Evolutionary conservation across 148 eudicot species (phyloP).

Genomic region (Dianthus caryophyllus): DNA sequence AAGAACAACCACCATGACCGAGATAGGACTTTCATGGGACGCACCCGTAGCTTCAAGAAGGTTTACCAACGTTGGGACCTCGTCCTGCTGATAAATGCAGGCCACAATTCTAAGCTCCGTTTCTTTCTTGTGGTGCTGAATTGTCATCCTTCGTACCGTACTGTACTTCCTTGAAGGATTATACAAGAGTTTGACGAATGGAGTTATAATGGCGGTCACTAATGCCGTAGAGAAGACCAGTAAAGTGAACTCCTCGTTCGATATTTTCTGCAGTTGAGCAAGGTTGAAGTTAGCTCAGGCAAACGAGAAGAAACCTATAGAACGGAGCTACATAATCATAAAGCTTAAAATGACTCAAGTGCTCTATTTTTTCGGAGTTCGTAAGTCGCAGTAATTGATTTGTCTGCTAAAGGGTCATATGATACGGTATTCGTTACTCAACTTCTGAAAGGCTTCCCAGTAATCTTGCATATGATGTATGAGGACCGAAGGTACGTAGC

Average conservation of each 20-base stretch:
- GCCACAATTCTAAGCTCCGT: slow-evolving; percentile 48
- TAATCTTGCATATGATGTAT: no score
- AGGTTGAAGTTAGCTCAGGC: slow-evolving; percentile 9
- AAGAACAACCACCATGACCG: slow-evolving; percentile 39
- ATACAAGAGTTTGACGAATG: slow-evolving; percentile 42
- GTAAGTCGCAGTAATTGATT: not conserved
- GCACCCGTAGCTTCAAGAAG: slow-evolving; percentile 58
- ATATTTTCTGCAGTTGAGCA: slow-evolving; percentile 33
- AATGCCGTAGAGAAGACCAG: slow-evolving; percentile 33
- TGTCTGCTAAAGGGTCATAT: not conserved
- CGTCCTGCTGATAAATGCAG: slow-evolving; percentile 54
- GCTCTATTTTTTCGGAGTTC: not conserved
- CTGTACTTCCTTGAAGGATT: slow-evolving; percentile 31
- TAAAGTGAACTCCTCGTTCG: slow-evolving; percentile 45
- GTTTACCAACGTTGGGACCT: slow-evolving; percentile 44
- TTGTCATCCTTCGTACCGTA: slow-evolving; percentile 39
- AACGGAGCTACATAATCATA: not conserved
- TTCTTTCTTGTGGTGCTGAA: slow-evolving; percentile 54
- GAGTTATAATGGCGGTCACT: slow-evolving; percentile 43
- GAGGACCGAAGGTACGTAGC: no score
- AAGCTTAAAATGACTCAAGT: not conserved
- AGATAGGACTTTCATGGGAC: slow-evolving; percentile 35
- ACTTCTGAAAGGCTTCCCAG: no score
- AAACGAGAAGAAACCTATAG: not conserved
- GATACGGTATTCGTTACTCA: no score